Conservation (phyloP, 1,284 basidiomycete genomes). For the Phlebopus sp. region DNA sequence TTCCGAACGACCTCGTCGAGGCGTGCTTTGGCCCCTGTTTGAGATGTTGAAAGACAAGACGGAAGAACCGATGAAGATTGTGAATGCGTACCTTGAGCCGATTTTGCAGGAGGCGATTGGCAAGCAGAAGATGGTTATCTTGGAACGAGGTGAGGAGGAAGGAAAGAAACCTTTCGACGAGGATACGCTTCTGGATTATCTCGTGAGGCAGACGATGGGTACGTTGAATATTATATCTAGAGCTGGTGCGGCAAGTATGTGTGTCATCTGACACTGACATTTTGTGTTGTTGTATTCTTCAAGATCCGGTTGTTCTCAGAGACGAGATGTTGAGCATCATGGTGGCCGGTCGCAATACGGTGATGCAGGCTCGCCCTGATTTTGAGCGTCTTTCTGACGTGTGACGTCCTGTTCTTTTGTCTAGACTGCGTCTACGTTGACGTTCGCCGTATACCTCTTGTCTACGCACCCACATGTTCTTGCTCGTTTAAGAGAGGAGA, state of each 20-base stretch:
- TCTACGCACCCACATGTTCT: slow-evolving; percentile 45
- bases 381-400: background rate
- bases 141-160: slow-evolving; percentile 11
- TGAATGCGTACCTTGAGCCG: slow-evolving; percentile 50
- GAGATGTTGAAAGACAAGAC: slow-evolving; percentile 50
- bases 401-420: background rate
- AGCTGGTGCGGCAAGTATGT: too few species aligned
- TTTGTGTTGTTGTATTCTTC: too few species aligned
- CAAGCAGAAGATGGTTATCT: slow-evolving; percentile 28
- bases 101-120: slow-evolving; percentile 46
- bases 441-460: slow-evolving; percentile 51
- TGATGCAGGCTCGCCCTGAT: slow-evolving; percentile 14
- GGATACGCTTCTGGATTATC: slow-evolving; percentile 24
- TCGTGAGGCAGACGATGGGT: slow-evolving; percentile 22
- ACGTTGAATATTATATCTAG: background rate
- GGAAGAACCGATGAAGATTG: slow-evolving; percentile 42
- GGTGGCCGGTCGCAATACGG: slow-evolving; percentile 47
- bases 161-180: slow-evolving; percentile 7
- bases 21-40: slow-evolving; percentile 46
- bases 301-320: slow-evolving; percentile 34
- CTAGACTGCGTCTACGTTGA: slow-evolving; percentile 45
- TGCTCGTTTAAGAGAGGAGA: slow-evolving; percentile 45
- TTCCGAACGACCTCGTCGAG: slow-evolving; percentile 37
- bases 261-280: slow-evolving; percentile 12
- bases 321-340: slow-evolving; percentile 47